Percentiles rank a stretch among this genome's conserved stretches.
Conservation (phyloP, 192 early-diverging fungal species). For the Gamsiella multidivaricata region DNA sequence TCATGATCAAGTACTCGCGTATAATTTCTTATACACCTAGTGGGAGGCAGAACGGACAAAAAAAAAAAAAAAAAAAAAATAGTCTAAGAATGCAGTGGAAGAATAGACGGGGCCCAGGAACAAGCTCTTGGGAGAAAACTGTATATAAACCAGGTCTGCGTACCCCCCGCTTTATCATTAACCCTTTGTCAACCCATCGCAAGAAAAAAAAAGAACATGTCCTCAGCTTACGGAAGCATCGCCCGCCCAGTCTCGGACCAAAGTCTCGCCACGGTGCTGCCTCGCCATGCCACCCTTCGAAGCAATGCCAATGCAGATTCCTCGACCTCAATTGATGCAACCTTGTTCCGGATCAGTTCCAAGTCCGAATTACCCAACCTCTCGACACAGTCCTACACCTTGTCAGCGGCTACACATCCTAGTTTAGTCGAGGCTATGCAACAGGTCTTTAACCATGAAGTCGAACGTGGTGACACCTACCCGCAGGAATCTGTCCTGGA, state of each 20-base stretch:
- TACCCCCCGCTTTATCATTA: neutral
- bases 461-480: constrained; percentile 77
- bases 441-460: constrained; percentile 69
- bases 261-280: constrained; percentile 25
- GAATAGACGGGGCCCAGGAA: no score
- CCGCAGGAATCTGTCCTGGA: constrained; percentile 68
- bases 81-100: no score
- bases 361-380: constrained; percentile 4
- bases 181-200: no score
- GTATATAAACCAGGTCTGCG: neutral
- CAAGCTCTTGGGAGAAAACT: no score
- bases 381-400: constrained; percentile 7
- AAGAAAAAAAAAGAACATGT: constrained; percentile 31
- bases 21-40: no score
- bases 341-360: constrained; percentile 27
- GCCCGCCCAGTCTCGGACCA: constrained; percentile 31
- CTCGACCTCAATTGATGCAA: neutral
- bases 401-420: constrained; percentile 2
- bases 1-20: no score
- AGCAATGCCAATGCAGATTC: neutral
- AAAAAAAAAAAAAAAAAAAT: no score
- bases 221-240: constrained; percentile 46
- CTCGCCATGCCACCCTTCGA: constrained; percentile 22
- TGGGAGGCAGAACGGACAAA: no score
- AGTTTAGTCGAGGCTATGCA: constrained; percentile 56